Evolutionary conservation across 2,329 filamentous ascomycete genomes (phyloP).

Genomic region (Thyridium curvatum): DNA sequence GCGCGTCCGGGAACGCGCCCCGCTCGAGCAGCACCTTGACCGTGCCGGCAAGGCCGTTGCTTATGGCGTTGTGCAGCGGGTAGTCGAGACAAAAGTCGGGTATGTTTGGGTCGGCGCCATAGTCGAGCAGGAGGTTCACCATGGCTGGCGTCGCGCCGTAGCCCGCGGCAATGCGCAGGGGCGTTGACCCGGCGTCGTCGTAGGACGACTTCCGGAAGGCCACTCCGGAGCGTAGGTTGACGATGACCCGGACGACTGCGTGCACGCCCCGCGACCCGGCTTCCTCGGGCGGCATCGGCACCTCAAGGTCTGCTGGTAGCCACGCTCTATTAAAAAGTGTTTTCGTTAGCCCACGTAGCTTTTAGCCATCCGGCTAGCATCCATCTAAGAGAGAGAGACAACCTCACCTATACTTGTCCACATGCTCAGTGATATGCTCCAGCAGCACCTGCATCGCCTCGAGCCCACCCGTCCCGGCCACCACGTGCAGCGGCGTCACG

Average conservation of each 20-base stretch:
- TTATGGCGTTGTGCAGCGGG: neutral
- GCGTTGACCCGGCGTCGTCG: neutral
- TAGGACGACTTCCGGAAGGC: neutral
- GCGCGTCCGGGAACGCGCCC: conserved; percentile 1
- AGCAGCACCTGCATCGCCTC: neutral
- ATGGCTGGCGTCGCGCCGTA: neutral
- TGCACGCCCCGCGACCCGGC: neutral
- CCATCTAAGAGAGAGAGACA: too few species aligned
- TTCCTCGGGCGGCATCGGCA: too few species aligned
- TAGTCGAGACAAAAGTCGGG: neutral
- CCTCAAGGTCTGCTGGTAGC: too few species aligned
- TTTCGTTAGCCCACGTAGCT: too few species aligned
- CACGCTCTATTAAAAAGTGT: too few species aligned
- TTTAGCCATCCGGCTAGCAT: too few species aligned
- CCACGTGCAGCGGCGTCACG: conserved; percentile 2
- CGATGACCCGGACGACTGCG: neutral
- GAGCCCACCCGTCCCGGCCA: neutral
- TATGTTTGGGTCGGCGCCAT: neutral
- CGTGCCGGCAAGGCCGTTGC: neutral
- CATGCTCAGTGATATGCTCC: neutral
- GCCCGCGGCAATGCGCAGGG: neutral
- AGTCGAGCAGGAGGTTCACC: neutral
- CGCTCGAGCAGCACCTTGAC: conserved; percentile 1
- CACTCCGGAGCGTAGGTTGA: neutral
- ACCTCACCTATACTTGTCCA: conserved; percentile 1